Percentiles rank a stretch among this genome's conserved stretches.
Evolutionary conservation across 805 yeast species (phyloP).

Genomic region (Candida sphagnicola): DNA sequence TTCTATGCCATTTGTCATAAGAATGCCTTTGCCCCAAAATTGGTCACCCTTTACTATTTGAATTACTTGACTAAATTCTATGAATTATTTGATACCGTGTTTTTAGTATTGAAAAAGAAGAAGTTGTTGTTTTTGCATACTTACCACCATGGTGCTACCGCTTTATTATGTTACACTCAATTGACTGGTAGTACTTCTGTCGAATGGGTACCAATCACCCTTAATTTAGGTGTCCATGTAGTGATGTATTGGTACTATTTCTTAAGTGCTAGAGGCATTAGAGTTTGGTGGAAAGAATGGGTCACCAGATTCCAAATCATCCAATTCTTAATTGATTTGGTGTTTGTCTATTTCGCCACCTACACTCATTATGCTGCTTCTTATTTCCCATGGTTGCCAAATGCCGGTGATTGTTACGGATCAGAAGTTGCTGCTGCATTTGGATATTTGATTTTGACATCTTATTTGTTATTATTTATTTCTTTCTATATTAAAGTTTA

Average conservation of each 20-base stretch:
- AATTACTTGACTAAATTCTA: slow-evolving; percentile 86
- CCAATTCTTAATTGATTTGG: slow-evolving; percentile 86
- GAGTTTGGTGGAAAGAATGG: slow-evolving; percentile 99
- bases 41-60: slow-evolving; percentile 82
- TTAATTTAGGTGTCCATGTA: slow-evolving; percentile 90
- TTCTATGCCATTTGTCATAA: slow-evolving; percentile 78
- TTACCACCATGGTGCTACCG: slow-evolving; percentile 98
- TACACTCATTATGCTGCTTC: slow-evolving; percentile 81
- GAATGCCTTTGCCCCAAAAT: slow-evolving; percentile 76
- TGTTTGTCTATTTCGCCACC: slow-evolving; percentile 89
- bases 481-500: slow-evolving; percentile 89
- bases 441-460: slow-evolving; percentile 84
- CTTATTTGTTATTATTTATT: slow-evolving; percentile 86
- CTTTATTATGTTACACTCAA: slow-evolving; percentile 89
- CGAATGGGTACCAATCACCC: slow-evolving; percentile 89
- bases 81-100: slow-evolving; percentile 88
- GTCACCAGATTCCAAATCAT: slow-evolving; percentile 93
- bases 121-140: slow-evolving; percentile 90
- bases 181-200: slow-evolving; percentile 86
- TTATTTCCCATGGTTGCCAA: slow-evolving; percentile 64
- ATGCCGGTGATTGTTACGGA: slow-evolving; percentile 80
- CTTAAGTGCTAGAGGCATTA: slow-evolving; percentile 85
- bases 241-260: slow-evolving; percentile 98
- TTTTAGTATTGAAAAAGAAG: slow-evolving; percentile 87
- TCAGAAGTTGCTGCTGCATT: slow-evolving; percentile 88